Evolutionary conservation across 2,329 filamentous ascomycete species (phyloP).

Genomic region (Teratosphaeria viscida): DNA sequence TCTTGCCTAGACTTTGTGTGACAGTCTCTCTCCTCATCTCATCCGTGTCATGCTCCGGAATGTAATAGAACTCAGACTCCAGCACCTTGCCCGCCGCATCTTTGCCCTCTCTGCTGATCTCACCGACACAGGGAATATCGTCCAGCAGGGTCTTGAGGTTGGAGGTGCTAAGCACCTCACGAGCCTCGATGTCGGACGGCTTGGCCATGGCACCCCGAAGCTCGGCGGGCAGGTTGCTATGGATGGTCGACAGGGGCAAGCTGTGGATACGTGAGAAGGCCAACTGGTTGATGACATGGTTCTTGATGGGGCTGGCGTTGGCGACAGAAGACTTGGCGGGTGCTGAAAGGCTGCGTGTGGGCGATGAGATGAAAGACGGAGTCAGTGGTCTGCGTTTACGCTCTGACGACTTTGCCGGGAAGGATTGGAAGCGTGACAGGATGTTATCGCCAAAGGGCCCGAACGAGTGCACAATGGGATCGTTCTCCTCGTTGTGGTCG

Average conservation of each 20-base stretch:
- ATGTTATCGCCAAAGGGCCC: constrained; percentile 82
- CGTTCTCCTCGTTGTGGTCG: constrained; percentile 85
- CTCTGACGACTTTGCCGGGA: constrained; percentile 58
- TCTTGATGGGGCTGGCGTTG: constrained; percentile 45
- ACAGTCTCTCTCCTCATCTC: constrained; percentile 69
- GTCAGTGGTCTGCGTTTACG: constrained; percentile 21
- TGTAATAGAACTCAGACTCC: constrained; percentile 95
- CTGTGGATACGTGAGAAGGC: constrained; percentile 89
- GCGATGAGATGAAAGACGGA: constrained; percentile 15
- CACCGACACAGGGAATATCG: constrained; percentile 66
- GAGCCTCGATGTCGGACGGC: constrained; percentile 18
- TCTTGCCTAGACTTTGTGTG: constrained; percentile 76
- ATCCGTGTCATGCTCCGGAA: constrained; percentile 77
- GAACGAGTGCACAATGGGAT: constrained; percentile 85
- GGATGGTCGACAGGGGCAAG: constrained; percentile 78
- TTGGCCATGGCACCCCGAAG: constrained; percentile 27
- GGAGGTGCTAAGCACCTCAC: constrained; percentile 41
- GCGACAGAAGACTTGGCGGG: constrained; percentile 13
- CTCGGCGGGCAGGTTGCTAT: constrained; percentile 69
- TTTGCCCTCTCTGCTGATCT: constrained; percentile 83
- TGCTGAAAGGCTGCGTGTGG: constrained; percentile 11
- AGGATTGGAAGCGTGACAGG: constrained; percentile 68
- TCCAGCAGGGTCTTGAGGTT: constrained; percentile 65
- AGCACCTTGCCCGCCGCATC: constrained; percentile 88
- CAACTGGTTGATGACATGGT: constrained; percentile 90